Conservation (phyloP, 331 rosid species). For the Acacia concinna region DNA sequence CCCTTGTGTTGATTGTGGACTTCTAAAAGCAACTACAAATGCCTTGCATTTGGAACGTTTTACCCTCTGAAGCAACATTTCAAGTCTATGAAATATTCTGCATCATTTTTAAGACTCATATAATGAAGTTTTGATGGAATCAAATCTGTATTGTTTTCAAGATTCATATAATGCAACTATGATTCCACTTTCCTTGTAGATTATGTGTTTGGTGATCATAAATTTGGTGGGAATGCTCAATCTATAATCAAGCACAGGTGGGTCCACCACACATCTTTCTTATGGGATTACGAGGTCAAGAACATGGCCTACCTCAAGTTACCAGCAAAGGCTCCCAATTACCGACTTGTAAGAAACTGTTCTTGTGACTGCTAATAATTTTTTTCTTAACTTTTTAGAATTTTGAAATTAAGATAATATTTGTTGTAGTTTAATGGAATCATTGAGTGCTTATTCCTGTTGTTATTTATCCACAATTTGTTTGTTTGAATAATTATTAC, state of each 20-base stretch:
- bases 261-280: constrained; percentile 94
- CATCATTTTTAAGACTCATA: neutral
- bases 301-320: constrained; percentile 88
- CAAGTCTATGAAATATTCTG: neutral
- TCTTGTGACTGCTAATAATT: neutral
- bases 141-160: neutral
- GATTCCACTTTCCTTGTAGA: constrained; percentile 47
- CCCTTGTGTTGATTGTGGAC: constrained; percentile 3
- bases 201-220: constrained; percentile 78
- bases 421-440: neutral
- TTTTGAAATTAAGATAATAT: neutral
- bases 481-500: neutral
- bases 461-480: neutral
- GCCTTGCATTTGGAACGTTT: neutral
- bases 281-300: constrained; percentile 76
- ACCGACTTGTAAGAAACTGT: constrained; percentile 61
- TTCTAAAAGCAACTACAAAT: neutral
- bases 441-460: neutral
- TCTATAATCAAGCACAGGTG: constrained; percentile 85
- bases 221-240: constrained; percentile 98
- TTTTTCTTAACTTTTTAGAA: neutral
- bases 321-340: constrained; percentile 76
- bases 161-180: neutral
- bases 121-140: constrained; percentile 11
- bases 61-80: neutral